Evolutionary conservation across 495 filamentous ascomycete species (phyloP).

Genomic region (Astrothelium macrocarpum): DNA sequence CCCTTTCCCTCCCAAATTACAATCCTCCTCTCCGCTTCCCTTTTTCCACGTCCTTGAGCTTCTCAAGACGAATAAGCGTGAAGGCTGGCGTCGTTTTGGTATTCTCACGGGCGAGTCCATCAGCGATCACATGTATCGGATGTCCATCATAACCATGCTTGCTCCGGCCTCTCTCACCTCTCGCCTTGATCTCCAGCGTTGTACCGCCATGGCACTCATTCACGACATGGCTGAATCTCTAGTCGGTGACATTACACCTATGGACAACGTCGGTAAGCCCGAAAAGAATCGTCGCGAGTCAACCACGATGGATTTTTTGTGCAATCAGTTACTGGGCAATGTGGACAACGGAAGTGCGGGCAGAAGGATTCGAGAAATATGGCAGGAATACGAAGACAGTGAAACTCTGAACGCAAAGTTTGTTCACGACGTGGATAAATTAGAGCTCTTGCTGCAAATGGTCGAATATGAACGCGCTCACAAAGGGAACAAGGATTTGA

Average conservation of each 20-base stretch:
- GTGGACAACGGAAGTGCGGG: slow-evolving; percentile 61
- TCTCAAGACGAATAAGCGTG: slow-evolving; percentile 89
- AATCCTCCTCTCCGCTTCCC: slow-evolving; percentile 64
- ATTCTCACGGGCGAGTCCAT: slow-evolving; percentile 74
- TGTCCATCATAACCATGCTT: slow-evolving; percentile 92
- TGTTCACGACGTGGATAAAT: slow-evolving; percentile 95
- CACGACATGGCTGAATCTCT: slow-evolving; percentile 97
- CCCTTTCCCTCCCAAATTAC: slow-evolving; percentile 43
- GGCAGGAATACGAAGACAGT: slow-evolving; percentile 88
- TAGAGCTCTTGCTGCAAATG: slow-evolving; percentile 91
- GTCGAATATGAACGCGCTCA: slow-evolving; percentile 82
- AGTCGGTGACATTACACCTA: slow-evolving; percentile 92
- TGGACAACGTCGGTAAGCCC: slow-evolving; percentile 56
- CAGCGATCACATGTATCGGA: slow-evolving; percentile 98
- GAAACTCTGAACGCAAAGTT: slow-evolving; percentile 74
- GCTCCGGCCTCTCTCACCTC: slow-evolving; percentile 66
- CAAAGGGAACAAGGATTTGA: slow-evolving; percentile 56
- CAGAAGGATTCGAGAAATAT: slow-evolving; percentile 60
- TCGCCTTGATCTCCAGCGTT: slow-evolving; percentile 64
- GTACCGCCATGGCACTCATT: slow-evolving; percentile 85
- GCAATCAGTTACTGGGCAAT: slow-evolving; percentile 56
- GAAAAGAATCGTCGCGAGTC: slow-evolving; percentile 85
- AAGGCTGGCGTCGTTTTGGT: slow-evolving; percentile 86
- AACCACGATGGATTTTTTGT: slow-evolving; percentile 83
- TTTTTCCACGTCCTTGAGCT: slow-evolving; percentile 91